Conservation (phyloP, 306 rosid genomes). For the Ochetophila trinervis region DNA sequence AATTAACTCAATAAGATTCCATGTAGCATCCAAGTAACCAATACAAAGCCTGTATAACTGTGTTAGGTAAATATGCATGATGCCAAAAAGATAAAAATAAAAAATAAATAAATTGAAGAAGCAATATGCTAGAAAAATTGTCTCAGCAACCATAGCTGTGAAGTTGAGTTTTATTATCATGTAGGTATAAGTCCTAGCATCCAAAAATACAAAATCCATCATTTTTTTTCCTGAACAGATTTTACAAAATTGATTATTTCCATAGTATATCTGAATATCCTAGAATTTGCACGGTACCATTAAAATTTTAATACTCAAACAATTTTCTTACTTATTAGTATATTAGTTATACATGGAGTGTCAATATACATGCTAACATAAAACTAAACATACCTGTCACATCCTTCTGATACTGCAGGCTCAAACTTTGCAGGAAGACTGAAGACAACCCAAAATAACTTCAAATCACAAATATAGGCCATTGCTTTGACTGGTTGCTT, state of each 20-base stretch:
- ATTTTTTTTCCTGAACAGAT: background rate
- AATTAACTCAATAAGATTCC: constrained; percentile 63
- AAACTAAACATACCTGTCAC: constrained; percentile 56
- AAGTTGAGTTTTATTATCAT: background rate
- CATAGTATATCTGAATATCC: background rate
- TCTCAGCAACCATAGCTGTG: background rate
- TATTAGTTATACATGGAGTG: too few species aligned
- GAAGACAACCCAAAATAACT: constrained; percentile 74
- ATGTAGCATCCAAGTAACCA: constrained; percentile 51
- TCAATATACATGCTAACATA: background rate
- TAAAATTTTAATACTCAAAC: too few species aligned
- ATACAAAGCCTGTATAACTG: constrained; percentile 47
- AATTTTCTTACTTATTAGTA: too few species aligned
- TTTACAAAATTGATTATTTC: too few species aligned
- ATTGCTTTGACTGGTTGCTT: constrained; percentile 84
- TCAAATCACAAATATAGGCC: constrained; percentile 59
- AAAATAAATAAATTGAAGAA: too few species aligned
- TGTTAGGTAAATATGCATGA: background rate
- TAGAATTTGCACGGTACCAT: too few species aligned
- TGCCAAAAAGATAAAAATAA: too few species aligned
- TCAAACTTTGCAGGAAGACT: constrained; percentile 54
- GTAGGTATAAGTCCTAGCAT: background rate
- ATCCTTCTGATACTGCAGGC: constrained; percentile 60
- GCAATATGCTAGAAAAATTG: background rate
- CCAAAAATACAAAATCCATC: background rate